These are phyloP conservation scores for Hymenoscyphus repandus DNA, from an alignment of 2,329 filamentous ascomycete species.

Conservation along the genomic window DNA sequence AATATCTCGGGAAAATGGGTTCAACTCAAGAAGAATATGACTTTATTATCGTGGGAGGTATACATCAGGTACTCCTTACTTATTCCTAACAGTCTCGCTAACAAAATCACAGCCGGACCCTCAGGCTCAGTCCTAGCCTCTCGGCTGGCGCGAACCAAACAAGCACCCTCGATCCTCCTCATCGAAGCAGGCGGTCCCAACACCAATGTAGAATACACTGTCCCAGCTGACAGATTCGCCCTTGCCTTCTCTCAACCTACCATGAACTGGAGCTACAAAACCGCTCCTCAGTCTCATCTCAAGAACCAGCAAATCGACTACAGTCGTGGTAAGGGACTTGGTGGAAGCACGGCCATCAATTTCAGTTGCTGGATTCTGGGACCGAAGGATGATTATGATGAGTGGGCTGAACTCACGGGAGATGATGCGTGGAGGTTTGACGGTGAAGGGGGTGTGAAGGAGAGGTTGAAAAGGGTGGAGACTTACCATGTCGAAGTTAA, in stretches of 20 bases:
- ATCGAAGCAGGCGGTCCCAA: slow-evolving; percentile 31
- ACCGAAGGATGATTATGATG: slow-evolving; percentile 54
- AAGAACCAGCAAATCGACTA: slow-evolving; percentile 25
- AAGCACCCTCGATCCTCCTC: slow-evolving; percentile 1
- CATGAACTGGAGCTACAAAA: slow-evolving; percentile 27
- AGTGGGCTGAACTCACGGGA: slow-evolving; percentile 50
- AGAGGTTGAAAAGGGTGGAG: slow-evolving; percentile 48
- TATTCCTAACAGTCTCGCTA: neutral
- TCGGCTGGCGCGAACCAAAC: neutral
- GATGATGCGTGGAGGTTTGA: slow-evolving; percentile 54
- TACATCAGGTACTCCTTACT: neutral
- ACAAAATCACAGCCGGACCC: neutral
- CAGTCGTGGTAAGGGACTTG: slow-evolving; percentile 35
- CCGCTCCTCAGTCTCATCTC: slow-evolving; percentile 22
- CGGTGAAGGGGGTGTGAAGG: slow-evolving; percentile 34
- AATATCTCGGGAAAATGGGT: neutral
- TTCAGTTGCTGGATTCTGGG: slow-evolving; percentile 46
- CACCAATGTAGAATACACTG: slow-evolving; percentile 40
- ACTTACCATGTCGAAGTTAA: slow-evolving; percentile 42
- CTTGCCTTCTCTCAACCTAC: slow-evolving; percentile 36
- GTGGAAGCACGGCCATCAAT: slow-evolving; percentile 37
- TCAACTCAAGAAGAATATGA: slow-evolving; percentile 1
- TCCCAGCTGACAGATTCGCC: slow-evolving; percentile 50
- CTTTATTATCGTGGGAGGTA: slow-evolving; percentile 5
- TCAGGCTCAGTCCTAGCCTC: slow-evolving; percentile 3